A percentile compares a stretch with the other conserved stretches of the same genome.
These are phyloP conservation scores for Pouteria glomerata DNA, from an alignment of 148 eudicot species.

Conservation along the genomic window DNA sequence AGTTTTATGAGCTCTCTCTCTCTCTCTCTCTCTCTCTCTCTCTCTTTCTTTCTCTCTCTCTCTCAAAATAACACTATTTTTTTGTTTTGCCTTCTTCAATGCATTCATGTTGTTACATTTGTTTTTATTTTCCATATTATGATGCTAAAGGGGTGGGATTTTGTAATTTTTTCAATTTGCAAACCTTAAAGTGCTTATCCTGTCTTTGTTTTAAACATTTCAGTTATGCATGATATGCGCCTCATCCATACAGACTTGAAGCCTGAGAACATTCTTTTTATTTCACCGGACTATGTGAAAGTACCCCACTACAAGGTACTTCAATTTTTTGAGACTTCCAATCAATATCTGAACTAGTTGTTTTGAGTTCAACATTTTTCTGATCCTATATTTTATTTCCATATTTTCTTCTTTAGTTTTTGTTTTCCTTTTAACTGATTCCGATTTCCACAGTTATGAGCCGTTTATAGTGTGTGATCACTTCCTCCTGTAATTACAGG, in stretches of 20 bases:
- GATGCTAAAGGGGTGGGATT: not conserved
- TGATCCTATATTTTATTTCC: not conserved
- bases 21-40: not conserved
- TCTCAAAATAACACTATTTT: not conserved
- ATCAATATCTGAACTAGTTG: not conserved
- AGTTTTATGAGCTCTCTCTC: no score
- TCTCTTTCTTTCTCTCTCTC: no score
- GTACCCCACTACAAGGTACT: conserved; percentile 81
- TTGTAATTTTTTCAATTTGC: not conserved
- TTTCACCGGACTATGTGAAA: conserved; percentile 71
- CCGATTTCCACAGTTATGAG: not conserved
- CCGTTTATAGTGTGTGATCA: not conserved
- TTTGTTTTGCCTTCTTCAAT: not conserved
- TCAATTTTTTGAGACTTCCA: no score
- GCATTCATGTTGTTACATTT: not conserved
- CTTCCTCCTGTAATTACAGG: conserved; percentile 28
- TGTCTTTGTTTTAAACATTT: conserved; percentile 20
- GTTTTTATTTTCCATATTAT: not conserved
- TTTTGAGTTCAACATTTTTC: not conserved
- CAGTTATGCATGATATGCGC: conserved; percentile 95
- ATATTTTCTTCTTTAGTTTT: not conserved
- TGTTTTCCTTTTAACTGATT: not conserved
- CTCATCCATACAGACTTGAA: conserved; percentile 92
- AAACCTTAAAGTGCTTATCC: conserved; percentile 13
- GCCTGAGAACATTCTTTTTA: conserved; percentile 89